Percentiles rank a stretch among this genome's conserved stretches.
phyloP scores from a whole-genome alignment of 495 filamentous ascomycete species.

The Melanomma pulvis-pyrius region DNA sequence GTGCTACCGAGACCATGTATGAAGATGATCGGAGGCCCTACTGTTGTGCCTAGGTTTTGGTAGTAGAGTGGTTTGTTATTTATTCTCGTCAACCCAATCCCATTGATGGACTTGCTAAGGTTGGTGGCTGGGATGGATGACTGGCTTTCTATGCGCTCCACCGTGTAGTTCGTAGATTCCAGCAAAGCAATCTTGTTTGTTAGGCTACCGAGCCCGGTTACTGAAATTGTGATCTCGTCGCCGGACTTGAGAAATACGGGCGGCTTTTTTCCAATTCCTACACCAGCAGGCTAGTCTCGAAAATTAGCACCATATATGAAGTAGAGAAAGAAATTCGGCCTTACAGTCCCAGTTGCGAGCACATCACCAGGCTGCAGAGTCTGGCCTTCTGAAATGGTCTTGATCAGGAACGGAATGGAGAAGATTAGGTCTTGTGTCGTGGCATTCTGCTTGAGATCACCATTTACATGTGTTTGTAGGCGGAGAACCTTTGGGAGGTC shows the following conservation, averaged over 20 bases:
- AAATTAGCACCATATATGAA: background rate
- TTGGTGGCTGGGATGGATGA: slow-evolving; percentile 38
- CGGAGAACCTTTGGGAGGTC: slow-evolving; percentile 48
- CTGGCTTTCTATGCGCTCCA: slow-evolving; percentile 14
- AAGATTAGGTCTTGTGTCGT: slow-evolving; percentile 53
- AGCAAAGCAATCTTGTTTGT: slow-evolving; percentile 48
- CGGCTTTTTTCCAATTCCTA: slow-evolving; percentile 55
- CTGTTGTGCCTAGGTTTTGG: slow-evolving; percentile 38
- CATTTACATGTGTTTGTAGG: slow-evolving; percentile 52
- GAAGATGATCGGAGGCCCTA: slow-evolving; percentile 48
- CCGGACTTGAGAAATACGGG: slow-evolving; percentile 53
- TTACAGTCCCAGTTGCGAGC: slow-evolving; percentile 51
- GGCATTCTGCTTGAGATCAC: slow-evolving; percentile 49
- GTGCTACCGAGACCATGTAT: slow-evolving; percentile 57
- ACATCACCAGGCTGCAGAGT: slow-evolving; percentile 53
- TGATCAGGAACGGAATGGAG: slow-evolving; percentile 49
- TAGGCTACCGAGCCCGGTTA: slow-evolving; percentile 52
- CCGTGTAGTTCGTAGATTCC: slow-evolving; percentile 38
- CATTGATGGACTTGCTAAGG: slow-evolving; percentile 31
- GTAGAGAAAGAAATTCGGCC: background rate
- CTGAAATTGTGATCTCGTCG: slow-evolving; percentile 48
- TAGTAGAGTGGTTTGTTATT: slow-evolving; percentile 52
- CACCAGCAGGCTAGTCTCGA: slow-evolving; percentile 50
- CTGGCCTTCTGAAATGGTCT: slow-evolving; percentile 50
- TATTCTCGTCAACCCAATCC: slow-evolving; percentile 47